Evolutionary conservation across 1,139 yeast genomes (phyloP).

Genomic region (Nakaseomyces glabratus): DNA sequence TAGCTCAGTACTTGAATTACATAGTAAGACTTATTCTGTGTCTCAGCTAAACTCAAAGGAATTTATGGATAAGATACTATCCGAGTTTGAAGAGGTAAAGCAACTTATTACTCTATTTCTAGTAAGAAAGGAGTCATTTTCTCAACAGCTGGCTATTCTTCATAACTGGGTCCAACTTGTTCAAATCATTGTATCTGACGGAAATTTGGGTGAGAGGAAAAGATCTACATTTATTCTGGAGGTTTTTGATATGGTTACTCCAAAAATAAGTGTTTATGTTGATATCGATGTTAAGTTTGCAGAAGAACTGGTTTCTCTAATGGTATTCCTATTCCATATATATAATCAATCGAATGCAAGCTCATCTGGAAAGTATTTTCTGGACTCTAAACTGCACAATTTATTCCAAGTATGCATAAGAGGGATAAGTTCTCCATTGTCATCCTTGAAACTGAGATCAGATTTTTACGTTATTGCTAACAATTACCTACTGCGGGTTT

Average conservation of each 20-base stretch:
- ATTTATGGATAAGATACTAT: slow-evolving; percentile 13
- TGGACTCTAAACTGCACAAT: slow-evolving; percentile 46
- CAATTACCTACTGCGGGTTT: slow-evolving; percentile 50
- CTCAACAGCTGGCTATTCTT: slow-evolving; percentile 51
- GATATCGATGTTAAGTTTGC: slow-evolving; percentile 60
- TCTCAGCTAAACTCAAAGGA: slow-evolving; percentile 1
- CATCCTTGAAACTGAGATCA: slow-evolving; percentile 61
- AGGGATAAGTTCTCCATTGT: slow-evolving; percentile 61
- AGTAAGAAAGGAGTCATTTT: slow-evolving; percentile 39
- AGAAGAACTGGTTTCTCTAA: slow-evolving; percentile 66
- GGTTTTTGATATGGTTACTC: slow-evolving; percentile 64
- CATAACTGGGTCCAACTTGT: slow-evolving; percentile 80
- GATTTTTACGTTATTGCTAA: slow-evolving; percentile 70
- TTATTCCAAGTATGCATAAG: slow-evolving; percentile 64
- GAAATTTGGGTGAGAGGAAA: slow-evolving; percentile 35
- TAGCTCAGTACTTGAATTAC: slow-evolving; percentile 29
- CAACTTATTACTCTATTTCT: slow-evolving; percentile 35
- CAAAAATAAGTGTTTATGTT: slow-evolving; percentile 66
- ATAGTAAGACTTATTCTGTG: slow-evolving; percentile 9
- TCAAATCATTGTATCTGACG: slow-evolving; percentile 61
- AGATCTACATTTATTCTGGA: slow-evolving; percentile 62
- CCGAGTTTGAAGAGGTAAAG: slow-evolving; percentile 20
- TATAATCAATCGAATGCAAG: slow-evolving; percentile 41
- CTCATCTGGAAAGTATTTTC: slow-evolving; percentile 33
- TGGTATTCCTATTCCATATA: slow-evolving; percentile 60